Percentiles rank a stretch among this genome's conserved stretches.
Conservation (phyloP, 2,329 filamentous ascomycete species). For the Verticillium klebahnii region DNA sequence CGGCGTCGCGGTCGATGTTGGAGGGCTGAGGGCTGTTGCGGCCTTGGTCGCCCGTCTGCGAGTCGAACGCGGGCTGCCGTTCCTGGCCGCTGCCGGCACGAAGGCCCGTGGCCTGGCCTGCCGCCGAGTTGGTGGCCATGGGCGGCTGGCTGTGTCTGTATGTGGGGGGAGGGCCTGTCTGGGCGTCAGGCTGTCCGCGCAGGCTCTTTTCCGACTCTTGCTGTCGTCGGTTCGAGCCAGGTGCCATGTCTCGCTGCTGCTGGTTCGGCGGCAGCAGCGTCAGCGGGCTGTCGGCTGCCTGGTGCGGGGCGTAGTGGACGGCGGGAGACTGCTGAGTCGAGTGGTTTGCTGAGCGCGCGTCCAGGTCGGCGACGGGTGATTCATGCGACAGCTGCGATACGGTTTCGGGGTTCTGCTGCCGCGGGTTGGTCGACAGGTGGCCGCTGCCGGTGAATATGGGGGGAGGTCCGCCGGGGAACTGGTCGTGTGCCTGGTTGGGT, state of each 20-base stretch:
- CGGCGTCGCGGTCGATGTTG: conserved; percentile 32
- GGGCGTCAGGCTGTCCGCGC: conserved; percentile 36
- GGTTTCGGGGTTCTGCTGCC: conserved; percentile 51
- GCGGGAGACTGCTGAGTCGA: conserved; percentile 39
- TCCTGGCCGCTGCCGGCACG: conserved; percentile 33
- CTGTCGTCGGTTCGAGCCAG: conserved; percentile 40
- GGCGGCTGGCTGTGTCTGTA: conserved; percentile 46
- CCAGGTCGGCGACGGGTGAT: conserved; percentile 48
- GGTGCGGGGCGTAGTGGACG: conserved; percentile 31
- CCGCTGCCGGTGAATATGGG: conserved; percentile 23
- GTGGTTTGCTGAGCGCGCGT: conserved; percentile 36
- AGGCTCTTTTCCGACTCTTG: conserved; percentile 45
- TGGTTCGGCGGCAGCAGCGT: conserved; percentile 13
- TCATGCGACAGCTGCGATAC: conserved; percentile 60
- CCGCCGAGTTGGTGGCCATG: conserved; percentile 29
- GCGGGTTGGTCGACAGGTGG: conserved; percentile 26
- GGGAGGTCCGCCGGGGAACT: conserved; percentile 28
- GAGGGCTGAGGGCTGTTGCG: conserved; percentile 54
- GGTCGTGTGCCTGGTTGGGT: conserved; percentile 19
- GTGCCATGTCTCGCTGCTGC: conserved; percentile 34
- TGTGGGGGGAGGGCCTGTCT: conserved; percentile 42
- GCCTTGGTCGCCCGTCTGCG: conserved; percentile 34
- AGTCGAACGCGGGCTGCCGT: conserved; percentile 38
- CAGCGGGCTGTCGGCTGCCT: neutral
- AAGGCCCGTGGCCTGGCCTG: conserved; percentile 30